These are phyloP conservation scores for Blastocystis sp. DNA, from an alignment of 352 stramenopile genomes.

Conservation along the genomic window DNA sequence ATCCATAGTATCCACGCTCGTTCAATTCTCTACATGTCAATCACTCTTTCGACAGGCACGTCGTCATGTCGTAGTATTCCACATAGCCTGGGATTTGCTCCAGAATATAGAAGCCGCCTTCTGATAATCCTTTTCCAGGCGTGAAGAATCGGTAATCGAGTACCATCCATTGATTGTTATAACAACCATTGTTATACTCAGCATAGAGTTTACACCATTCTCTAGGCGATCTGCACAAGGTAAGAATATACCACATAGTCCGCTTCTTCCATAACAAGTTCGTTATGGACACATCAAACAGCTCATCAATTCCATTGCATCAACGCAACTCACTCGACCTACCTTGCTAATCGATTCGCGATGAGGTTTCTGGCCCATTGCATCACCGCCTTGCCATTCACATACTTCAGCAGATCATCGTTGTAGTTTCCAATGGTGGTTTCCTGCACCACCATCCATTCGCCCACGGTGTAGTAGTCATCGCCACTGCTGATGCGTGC, in stretches of 20 bases:
- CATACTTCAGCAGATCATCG: constrained; percentile 65
- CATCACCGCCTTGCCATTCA: constrained; percentile 67
- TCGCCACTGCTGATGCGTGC: constrained; percentile 70
- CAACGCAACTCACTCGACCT: background rate
- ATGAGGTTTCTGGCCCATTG: constrained; percentile 66
- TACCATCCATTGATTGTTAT: constrained; percentile 75
- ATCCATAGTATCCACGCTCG: constrained; percentile 69
- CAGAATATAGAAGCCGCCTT: constrained; percentile 67
- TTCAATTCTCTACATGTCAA: constrained; percentile 63
- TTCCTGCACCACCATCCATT: constrained; percentile 68
- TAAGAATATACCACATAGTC: background rate
- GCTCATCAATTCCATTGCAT: background rate
- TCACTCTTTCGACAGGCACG: background rate
- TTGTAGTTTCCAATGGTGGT: constrained; percentile 65
- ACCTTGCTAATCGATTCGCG: constrained; percentile 47
- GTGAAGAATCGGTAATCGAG: constrained; percentile 69
- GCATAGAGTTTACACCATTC: constrained; percentile 68
- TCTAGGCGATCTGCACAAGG: background rate
- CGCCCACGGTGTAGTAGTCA: constrained; percentile 70
- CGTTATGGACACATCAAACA: background rate
- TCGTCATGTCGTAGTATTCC: constrained; percentile 67
- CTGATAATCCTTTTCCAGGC: constrained; percentile 65
- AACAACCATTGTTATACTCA: constrained; percentile 71
- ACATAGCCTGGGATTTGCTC: constrained; percentile 69
- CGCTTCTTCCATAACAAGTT: background rate